Percentiles rank a stretch among this genome's conserved stretches.
phyloP scores from a whole-genome alignment of 192 early-diverging fungal genomes.

The Dissophora globulifera region DNA sequence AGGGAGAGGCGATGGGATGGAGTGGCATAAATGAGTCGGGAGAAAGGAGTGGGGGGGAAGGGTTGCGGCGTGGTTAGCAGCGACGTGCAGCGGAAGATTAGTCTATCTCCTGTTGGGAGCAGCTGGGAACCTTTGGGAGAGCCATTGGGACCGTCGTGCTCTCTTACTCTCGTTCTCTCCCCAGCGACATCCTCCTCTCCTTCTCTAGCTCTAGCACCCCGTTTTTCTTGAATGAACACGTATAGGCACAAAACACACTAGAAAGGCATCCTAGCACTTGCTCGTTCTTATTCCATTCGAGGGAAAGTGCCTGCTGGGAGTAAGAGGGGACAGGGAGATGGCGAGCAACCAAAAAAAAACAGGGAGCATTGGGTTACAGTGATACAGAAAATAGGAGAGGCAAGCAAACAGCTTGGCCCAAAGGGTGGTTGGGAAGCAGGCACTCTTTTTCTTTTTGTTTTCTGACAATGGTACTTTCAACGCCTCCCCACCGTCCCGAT shows the following conservation, averaged over 20 bases:
- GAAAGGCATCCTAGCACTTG: neutral
- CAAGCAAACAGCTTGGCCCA: neutral
- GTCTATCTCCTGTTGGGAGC: neutral
- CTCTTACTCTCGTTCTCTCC: neutral
- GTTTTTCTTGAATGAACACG: too few relatives aligned
- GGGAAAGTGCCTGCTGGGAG: conserved; percentile 9
- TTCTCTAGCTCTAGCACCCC: neutral
- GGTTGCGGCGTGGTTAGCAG: neutral
- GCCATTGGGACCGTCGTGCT: neutral
- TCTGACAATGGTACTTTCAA: neutral
- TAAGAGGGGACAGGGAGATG: conserved; percentile 6
- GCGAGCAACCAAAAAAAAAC: too few relatives aligned
- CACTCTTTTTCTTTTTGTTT: conserved; percentile 3
- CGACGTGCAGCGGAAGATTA: neutral
- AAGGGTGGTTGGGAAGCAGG: neutral
- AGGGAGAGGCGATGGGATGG: neutral
- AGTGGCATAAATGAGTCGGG: neutral
- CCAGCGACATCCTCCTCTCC: neutral
- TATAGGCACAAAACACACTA: too few relatives aligned
- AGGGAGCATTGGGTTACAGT: neutral
- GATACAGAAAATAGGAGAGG: conserved; percentile 1
- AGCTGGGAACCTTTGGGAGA: neutral
- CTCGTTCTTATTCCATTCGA: conserved; percentile 8
- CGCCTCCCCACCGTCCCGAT: neutral
- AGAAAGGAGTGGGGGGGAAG: neutral